These are phyloP conservation scores for Aeschynomene evenia DNA, from an alignment of 306 rosid species.

Conservation along the genomic window DNA sequence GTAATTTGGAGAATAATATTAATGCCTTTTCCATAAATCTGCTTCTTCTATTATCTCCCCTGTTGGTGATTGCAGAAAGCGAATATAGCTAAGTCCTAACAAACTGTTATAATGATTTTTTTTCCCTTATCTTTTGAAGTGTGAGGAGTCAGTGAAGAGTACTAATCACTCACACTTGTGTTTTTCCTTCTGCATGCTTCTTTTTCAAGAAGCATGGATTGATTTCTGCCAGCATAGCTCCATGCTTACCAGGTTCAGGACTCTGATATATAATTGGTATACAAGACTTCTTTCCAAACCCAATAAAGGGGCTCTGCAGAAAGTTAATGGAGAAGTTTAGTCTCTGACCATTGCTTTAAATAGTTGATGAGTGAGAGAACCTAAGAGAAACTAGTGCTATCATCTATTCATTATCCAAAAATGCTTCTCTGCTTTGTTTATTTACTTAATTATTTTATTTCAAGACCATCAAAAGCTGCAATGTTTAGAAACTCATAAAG, in stretches of 20 bases:
- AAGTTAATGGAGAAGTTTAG: conserved; percentile 48
- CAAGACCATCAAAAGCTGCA: conserved; percentile 41
- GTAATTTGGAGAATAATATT: conserved; percentile 5
- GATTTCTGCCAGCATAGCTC: conserved; percentile 48
- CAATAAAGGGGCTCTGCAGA: conserved; percentile 28
- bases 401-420: conserved; percentile 47
- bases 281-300: conserved; percentile 13
- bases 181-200: conserved; percentile 29
- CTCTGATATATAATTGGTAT: conserved; percentile 33
- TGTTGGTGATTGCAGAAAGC: conserved; percentile 32
- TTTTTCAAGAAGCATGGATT: conserved; percentile 48
- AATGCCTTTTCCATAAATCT: conserved; percentile 24
- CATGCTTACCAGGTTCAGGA: conserved; percentile 40
- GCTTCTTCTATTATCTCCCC: conserved; percentile 26
- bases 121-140: conserved; percentile 41
- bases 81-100: conserved; percentile 47
- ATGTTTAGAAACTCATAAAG: conserved; percentile 19
- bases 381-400: not conserved
- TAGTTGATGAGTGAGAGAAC: conserved; percentile 52
- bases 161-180: conserved; percentile 42
- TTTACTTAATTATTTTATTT: conserved; percentile 7
- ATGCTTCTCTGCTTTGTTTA: conserved; percentile 23
- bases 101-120: conserved; percentile 48
- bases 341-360: conserved; percentile 50
- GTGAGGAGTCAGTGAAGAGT: conserved; percentile 13